phyloP scores from a whole-genome alignment of 768 basidiomycete species.

The Mycena epipterygia region DNA sequence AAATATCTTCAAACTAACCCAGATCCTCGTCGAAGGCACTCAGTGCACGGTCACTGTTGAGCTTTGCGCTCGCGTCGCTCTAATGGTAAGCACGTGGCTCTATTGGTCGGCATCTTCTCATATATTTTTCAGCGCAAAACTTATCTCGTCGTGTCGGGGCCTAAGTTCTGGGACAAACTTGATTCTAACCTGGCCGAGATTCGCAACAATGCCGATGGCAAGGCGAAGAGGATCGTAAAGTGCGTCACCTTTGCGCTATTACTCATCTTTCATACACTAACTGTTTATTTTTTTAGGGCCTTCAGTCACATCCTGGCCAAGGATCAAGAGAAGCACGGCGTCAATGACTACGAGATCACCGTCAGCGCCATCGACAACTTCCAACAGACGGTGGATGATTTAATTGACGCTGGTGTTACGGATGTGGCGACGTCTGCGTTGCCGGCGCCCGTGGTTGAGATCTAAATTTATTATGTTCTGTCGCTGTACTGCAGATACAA shows the following conservation, averaged over 20 bases:
- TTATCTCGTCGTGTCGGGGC: not conserved
- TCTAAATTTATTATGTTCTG: not conserved
- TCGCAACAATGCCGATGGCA: not conserved
- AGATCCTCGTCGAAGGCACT: conserved; percentile 26
- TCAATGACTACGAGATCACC: conserved; percentile 1
- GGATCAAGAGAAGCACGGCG: conserved; percentile 5
- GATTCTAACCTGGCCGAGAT: not conserved
- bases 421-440: not conserved
- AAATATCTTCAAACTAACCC: conserved; percentile 37
- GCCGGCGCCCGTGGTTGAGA: not conserved
- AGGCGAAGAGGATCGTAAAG: not conserved
- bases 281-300: not conserved
- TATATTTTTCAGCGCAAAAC: not conserved
- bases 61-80: conserved; percentile 35
- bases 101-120: conserved; percentile 31
- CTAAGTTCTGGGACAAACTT: conserved; percentile 13
- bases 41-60: conserved; percentile 29
- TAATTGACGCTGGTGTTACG: conserved; percentile 1
- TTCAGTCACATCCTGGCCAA: conserved; percentile 4
- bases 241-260: not conserved
- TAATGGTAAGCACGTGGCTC: conserved; percentile 37
- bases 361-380: not conserved
- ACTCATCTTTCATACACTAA: not conserved
- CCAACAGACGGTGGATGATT: conserved; percentile 3
- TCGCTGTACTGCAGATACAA: not conserved